Conservation (phyloP, 2,329 filamentous ascomycete genomes). For the Chrysoporthe deuterocubensis region DNA sequence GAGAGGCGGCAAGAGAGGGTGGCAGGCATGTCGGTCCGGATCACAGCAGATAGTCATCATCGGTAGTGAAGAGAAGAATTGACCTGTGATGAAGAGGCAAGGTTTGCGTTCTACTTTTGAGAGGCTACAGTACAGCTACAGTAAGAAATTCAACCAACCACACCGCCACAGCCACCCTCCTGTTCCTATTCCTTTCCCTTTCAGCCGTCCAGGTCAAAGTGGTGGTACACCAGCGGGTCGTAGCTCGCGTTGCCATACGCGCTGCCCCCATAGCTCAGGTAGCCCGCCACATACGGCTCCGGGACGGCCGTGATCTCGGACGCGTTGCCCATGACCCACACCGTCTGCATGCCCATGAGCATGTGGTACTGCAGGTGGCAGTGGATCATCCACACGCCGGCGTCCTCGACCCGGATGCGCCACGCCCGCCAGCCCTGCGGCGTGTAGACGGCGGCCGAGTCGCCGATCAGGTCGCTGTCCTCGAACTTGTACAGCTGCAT, state of each 20-base stretch:
- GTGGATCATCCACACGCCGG: conserved; percentile 67
- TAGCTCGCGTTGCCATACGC: conserved; percentile 46
- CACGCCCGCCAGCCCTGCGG: conserved; percentile 64
- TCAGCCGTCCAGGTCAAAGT: too few relatives aligned
- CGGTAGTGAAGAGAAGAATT: too few relatives aligned
- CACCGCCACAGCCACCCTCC: too few relatives aligned
- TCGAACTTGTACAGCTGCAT: conserved; percentile 61
- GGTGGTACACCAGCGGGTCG: too few relatives aligned
- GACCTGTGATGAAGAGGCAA: too few relatives aligned
- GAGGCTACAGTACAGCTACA: too few relatives aligned
- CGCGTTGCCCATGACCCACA: conserved; percentile 47
- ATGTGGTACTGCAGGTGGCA: conserved; percentile 64
- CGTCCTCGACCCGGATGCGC: conserved; percentile 53
- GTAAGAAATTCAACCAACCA: too few relatives aligned
- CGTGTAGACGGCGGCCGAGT: conserved; percentile 43
- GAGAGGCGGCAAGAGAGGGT: too few relatives aligned
- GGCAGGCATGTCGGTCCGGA: too few relatives aligned
- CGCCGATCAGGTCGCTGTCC: conserved; percentile 23
- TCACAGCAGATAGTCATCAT: too few relatives aligned
- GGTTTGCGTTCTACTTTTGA: too few relatives aligned
- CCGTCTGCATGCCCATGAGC: conserved; percentile 57
- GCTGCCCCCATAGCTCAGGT: conserved; percentile 49
- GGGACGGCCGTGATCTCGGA: conserved; percentile 42
- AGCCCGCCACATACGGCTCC: conserved; percentile 43
- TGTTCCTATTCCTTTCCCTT: too few relatives aligned